Conservation (phyloP, 768 basidiomycete genomes). For the Lactarius pseudohatsudake region DNA sequence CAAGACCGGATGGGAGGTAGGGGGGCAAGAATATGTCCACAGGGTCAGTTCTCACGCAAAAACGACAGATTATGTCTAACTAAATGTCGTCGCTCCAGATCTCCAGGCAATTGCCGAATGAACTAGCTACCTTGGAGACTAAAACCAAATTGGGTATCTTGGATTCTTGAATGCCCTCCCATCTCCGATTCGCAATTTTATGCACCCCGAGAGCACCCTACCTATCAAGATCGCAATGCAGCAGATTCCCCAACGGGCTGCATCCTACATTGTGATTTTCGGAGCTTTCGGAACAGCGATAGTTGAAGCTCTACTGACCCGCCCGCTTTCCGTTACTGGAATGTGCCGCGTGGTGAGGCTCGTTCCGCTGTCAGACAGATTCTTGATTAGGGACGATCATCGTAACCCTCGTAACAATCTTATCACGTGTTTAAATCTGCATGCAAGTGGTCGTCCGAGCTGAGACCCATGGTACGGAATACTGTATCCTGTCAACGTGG, state of each 20-base stretch:
- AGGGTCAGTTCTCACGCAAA: slow-evolving; percentile 47
- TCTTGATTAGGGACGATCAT: neutral
- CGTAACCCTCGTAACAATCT: neutral
- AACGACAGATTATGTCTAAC: slow-evolving; percentile 1
- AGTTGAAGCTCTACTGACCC: slow-evolving; percentile 59
- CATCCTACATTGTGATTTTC: slow-evolving; percentile 28
- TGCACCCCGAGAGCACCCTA: slow-evolving; percentile 39
- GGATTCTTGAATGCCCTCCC: slow-evolving; percentile 8
- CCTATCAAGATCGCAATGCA: slow-evolving; percentile 39
- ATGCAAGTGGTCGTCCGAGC: neutral
- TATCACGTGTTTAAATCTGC: neutral
- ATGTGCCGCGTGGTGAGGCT: slow-evolving; percentile 45
- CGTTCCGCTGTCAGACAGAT: slow-evolving; percentile 67
- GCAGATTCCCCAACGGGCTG: slow-evolving; percentile 36
- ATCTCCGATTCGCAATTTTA: slow-evolving; percentile 20
- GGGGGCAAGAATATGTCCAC: slow-evolving; percentile 63
- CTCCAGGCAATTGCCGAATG: slow-evolving; percentile 21
- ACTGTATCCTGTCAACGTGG: neutral
- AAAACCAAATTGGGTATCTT: slow-evolving; percentile 16
- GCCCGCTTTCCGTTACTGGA: slow-evolving; percentile 33
- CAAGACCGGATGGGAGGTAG: slow-evolving; percentile 82
- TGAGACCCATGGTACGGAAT: neutral
- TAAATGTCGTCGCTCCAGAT: slow-evolving; percentile 18
- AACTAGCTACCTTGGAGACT: slow-evolving; percentile 29
- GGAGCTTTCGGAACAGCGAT: slow-evolving; percentile 38